Evolutionary conservation across 2,329 filamentous ascomycete genomes (phyloP).

Genomic region (Cadophora sp.): DNA sequence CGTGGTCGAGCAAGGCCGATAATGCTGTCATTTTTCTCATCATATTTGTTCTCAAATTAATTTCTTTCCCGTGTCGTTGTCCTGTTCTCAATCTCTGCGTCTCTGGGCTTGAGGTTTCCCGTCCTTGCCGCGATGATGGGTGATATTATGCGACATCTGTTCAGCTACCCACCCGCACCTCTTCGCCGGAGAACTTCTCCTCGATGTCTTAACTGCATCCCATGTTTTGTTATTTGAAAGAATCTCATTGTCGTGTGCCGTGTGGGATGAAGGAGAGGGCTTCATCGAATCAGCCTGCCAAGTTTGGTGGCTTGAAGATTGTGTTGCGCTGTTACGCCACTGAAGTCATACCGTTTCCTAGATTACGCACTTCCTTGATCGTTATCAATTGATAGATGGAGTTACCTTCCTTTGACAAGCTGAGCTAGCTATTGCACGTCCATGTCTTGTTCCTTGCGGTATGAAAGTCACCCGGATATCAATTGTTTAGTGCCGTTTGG

Average conservation of each 20-base stretch:
- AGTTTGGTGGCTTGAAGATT: neutral
- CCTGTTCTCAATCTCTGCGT: neutral
- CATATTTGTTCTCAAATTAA: no score
- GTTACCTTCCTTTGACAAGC: neutral
- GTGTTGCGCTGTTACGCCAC: neutral
- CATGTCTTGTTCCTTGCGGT: no score
- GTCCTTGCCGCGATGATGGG: no score
- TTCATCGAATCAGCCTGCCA: neutral
- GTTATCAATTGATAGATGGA: neutral
- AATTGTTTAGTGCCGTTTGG: no score
- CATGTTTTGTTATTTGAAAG: neutral
- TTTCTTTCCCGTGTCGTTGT: neutral
- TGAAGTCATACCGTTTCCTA: constrained; percentile 4
- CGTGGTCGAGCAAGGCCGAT: no score
- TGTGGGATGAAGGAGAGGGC: neutral
- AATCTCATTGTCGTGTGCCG: neutral
- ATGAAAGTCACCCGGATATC: no score
- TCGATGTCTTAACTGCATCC: neutral
- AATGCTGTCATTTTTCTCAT: no score
- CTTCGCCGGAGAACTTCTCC: neutral
- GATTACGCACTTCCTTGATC: neutral
- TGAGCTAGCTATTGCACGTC: neutral
- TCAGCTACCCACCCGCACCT: neutral
- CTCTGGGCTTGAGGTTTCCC: neutral
- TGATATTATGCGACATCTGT: no score